Conservation (phyloP, 1,284 basidiomycete genomes). For the Cutaneotrichosporon sp. region DNA sequence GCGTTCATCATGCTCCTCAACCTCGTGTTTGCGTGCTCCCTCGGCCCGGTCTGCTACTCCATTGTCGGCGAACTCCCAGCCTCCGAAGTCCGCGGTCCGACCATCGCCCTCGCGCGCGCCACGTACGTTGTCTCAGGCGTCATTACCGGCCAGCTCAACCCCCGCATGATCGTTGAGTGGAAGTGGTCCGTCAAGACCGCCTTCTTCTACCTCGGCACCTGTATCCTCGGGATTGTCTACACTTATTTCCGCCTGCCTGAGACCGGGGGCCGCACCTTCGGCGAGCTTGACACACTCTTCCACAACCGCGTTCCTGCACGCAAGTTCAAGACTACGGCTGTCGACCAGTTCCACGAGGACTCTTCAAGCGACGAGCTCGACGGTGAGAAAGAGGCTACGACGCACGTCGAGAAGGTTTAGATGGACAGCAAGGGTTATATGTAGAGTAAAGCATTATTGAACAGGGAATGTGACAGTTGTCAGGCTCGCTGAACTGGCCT, state of each 20-base stretch:
- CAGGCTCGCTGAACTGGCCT: no score
- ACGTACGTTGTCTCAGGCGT: slow-evolving; percentile 47
- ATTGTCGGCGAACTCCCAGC: slow-evolving; percentile 19
- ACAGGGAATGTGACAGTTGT: no score
- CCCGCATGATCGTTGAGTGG: slow-evolving; percentile 45
- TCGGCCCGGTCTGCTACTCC: slow-evolving; percentile 28
- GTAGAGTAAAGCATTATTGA: no score
- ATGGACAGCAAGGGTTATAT: no score
- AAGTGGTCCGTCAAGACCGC: slow-evolving; percentile 9
- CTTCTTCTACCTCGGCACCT: slow-evolving; percentile 14
- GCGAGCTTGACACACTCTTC: slow-evolving; percentile 41
- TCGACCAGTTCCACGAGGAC: neutral
- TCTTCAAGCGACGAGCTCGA: neutral
- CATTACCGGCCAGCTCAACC: slow-evolving; percentile 37
- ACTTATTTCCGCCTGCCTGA: slow-evolving; percentile 23
- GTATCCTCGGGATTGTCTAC: slow-evolving; percentile 2
- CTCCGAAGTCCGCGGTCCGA: slow-evolving; percentile 42
- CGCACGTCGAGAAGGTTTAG: neutral
- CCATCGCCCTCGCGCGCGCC: slow-evolving; percentile 50
- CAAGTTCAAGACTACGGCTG: slow-evolving; percentile 21
- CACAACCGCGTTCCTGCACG: slow-evolving; percentile 36
- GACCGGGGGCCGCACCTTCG: slow-evolving; percentile 24
- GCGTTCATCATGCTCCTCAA: slow-evolving; percentile 32
- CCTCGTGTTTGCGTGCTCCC: slow-evolving; percentile 26
- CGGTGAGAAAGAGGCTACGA: neutral